Base-by-base conservation (phyloP, 1,284 basidiomycete species). In the Cystobasidium pallidum region DNA sequence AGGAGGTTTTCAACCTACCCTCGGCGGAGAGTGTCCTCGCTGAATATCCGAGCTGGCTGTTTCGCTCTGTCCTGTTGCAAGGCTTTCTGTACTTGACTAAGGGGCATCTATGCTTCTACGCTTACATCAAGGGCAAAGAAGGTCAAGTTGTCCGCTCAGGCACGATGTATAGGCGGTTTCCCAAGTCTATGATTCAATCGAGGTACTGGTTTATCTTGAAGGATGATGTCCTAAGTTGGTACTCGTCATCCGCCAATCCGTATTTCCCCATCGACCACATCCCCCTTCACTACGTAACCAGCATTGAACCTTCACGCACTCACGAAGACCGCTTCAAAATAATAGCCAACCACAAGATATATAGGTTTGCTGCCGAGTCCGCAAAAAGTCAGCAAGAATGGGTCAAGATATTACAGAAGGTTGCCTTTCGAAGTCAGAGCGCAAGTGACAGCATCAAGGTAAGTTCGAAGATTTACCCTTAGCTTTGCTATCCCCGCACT, bases 261-360 rank as follows among this genome's bases (percentile, higher is more conserved):
- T 99, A 97, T 82, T 98, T 99, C 81, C 92, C 94, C 7, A 91
- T 94, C 76, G 95, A 94, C 26, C 94, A 96, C 72, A 86, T 96
- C 39, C 92, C 96, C 78, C 83, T 99, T 36, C 91, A 94, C 75
- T 96, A 97, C 80, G 91, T 91, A 2, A 89, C 91, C 43, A 88
- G 88, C 26, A 93, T 94, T 78, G 94, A 97, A 73, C 82, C 1
- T 80, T 85, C 15, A 85, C 86, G 21, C 88, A 92, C 75, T n/a
- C 64, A 78, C 57, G 45, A 55, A 13, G 67, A 72, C 34, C 79
- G 79, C 34, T 82, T 82, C 77, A 80, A 79, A 66, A 78, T 81
- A 28, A 70, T 75, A 3, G 81, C 80, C 3, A 73, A 78, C 8
- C 76, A 78, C 19, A 80, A 80, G 49, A 72, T 68, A 6, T 81